Conservation (phyloP, 2,329 filamentous ascomycete species). For the Trichoderma sp. region DNA sequence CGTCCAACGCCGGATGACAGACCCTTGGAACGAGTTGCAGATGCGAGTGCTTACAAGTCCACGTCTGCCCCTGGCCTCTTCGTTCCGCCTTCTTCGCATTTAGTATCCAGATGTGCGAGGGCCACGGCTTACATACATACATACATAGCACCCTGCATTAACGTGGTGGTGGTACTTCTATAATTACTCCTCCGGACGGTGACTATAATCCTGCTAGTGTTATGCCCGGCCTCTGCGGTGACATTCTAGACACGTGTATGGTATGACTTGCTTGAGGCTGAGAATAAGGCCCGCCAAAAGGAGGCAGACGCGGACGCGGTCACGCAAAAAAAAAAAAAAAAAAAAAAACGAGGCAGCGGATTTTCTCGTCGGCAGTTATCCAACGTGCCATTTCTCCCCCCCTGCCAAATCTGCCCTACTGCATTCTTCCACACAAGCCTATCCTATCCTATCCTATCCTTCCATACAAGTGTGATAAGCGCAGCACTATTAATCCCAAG, state of each 20-base stretch:
- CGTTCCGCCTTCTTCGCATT: neutral
- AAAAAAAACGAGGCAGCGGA: no score
- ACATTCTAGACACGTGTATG: neutral
- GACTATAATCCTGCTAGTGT: neutral
- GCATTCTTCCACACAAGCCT: neutral
- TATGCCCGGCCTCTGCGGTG: neutral
- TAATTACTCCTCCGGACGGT: neutral
- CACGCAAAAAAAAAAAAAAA: neutral
- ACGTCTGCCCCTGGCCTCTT: neutral
- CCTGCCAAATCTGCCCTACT: neutral
- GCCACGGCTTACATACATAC: neutral
- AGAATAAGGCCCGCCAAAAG: no score
- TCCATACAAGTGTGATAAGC: neutral
- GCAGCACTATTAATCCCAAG: neutral
- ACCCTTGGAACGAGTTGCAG: neutral
- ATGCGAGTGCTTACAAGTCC: neutral
- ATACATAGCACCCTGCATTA: neutral
- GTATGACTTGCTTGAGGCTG: neutral
- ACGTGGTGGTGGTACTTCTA: neutral
- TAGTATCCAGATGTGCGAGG: neutral
- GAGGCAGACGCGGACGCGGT: neutral
- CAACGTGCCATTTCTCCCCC: neutral
- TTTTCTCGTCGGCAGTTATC: neutral
- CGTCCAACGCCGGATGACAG: neutral
- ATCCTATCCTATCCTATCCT: neutral